These are phyloP conservation scores for Neurospora cerealis DNA, from an alignment of 495 filamentous ascomycete genomes.

Conservation along the genomic window DNA sequence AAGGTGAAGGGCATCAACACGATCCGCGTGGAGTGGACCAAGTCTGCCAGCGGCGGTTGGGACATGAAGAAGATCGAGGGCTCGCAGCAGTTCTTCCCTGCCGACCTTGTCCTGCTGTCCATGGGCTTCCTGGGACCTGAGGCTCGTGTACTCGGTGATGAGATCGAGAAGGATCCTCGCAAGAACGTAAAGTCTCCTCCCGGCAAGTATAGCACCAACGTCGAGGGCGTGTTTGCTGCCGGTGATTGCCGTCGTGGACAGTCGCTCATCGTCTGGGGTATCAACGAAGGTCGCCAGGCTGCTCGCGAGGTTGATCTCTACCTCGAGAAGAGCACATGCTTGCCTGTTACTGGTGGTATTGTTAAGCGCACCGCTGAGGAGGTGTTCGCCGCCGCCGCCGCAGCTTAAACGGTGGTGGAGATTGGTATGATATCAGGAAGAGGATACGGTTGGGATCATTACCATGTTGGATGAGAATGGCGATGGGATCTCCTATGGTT, in stretches of 20 bases:
- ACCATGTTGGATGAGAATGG: background rate
- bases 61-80: slow-evolving; percentile 98
- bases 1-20: slow-evolving; percentile 97
- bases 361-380: slow-evolving; percentile 72
- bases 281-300: slow-evolving; percentile 93
- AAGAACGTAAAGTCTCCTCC: slow-evolving; percentile 97
- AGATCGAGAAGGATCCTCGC: slow-evolving; percentile 83
- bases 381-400: slow-evolving; percentile 34
- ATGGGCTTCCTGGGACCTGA: slow-evolving; percentile 99
- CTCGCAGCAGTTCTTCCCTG: slow-evolving; percentile 93
- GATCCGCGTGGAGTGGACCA: slow-evolving; percentile 94
- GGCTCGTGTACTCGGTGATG: slow-evolving; percentile 73
- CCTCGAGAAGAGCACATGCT: slow-evolving; percentile 68
- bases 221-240: slow-evolving; percentile 86
- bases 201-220: slow-evolving; percentile 81
- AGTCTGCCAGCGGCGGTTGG: slow-evolving; percentile 83
- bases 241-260: slow-evolving; percentile 96
- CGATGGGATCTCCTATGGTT: background rate
- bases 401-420: background rate
- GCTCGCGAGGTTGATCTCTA: slow-evolving; percentile 91
- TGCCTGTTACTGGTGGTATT: slow-evolving; percentile 93
- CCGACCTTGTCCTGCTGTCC: slow-evolving; percentile 89
- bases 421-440: background rate
- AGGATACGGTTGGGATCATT: background rate
- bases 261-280: slow-evolving; percentile 98